These are phyloP conservation scores for Yamadazyma membranifaciens DNA, from an alignment of 1,139 yeast genomes.

Conservation along the genomic window DNA sequence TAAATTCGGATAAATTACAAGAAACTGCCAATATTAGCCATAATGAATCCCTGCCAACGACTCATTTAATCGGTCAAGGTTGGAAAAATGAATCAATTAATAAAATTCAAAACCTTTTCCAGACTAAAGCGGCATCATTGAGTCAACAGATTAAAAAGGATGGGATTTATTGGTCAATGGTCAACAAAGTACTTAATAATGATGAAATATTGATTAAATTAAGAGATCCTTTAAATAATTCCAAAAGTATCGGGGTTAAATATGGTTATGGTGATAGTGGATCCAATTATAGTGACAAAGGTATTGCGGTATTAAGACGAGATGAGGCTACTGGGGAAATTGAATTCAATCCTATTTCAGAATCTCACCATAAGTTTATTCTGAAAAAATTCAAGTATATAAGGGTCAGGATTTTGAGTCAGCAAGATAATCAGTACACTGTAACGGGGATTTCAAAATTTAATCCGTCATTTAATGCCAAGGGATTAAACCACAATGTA, in stretches of 20 bases:
- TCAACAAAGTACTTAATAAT: constrained; percentile 48
- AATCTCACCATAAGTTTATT: constrained; percentile 18
- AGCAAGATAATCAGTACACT: constrained; percentile 51
- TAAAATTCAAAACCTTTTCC: constrained; percentile 53
- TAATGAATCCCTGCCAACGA: constrained; percentile 22
- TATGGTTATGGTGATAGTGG: constrained; percentile 94
- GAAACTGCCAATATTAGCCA: constrained; percentile 14
- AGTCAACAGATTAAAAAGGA: constrained; percentile 60
- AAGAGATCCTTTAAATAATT: constrained; percentile 49
- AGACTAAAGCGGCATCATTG: constrained; percentile 51
- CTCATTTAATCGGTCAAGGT: constrained; percentile 62
- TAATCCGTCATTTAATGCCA: constrained; percentile 16
- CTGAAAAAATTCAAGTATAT: constrained; percentile 41
- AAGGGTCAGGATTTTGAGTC: constrained; percentile 52
- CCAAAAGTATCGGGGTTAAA: constrained; percentile 65
- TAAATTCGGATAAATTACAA: constrained; percentile 62
- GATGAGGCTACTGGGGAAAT: constrained; percentile 34
- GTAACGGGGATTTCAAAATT: constrained; percentile 48
- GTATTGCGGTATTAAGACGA: constrained; percentile 64
- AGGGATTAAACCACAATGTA: too few relatives aligned
- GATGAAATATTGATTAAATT: constrained; percentile 75
- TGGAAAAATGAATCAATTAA: constrained; percentile 79
- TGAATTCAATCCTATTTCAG: constrained; percentile 30
- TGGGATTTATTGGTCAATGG: constrained; percentile 69
- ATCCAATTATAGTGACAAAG: constrained; percentile 69